Evolutionary conservation across 768 basidiomycete species (phyloP), one percentile per base, ranked within the genome.

Genomic region (Botryobasidium botryosum): DNA sequence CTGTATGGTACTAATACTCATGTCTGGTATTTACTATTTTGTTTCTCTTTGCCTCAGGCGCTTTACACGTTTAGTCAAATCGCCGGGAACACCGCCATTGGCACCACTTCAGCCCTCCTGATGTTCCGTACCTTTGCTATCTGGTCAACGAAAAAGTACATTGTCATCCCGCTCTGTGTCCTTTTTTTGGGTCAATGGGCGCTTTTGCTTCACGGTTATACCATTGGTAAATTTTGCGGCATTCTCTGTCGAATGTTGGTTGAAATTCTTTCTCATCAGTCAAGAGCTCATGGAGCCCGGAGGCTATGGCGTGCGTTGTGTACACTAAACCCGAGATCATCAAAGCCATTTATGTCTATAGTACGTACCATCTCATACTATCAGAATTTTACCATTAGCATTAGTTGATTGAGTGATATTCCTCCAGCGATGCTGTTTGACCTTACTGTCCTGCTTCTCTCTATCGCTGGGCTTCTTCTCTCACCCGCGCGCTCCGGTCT

Each of bases 281-380:
- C 32, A 33, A 17, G 12, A 21, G 35, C 27, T 6, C 27, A 27
- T 49, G 44, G 15, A 35, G 29, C 24, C 15, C 29, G 10, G 40
- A 33, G 4, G 38, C 45, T 17, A 39, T 25, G 13, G 32, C 35
- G n/a, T 52, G 51, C 26, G 44, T 52, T 13, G 44, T 52, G n/a
- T 25, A 25, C 36, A 46, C 50, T 23, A 53, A 77, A 65, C 58
- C 65, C 56, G 39, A 40, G 2, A 60, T 79, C 35, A 70, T 83
- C 39, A 75, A 77, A 2, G 65, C 67, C 21, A 72, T 72, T 5
- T 82, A 79, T 59, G 77, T 81, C 51, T 81, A 81, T 53, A 53
- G 52, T 53, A 28, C 35, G 52, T 44, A 5, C 25, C 10, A 8
- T 8, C n/a, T n/a, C n/a, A n/a, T n/a, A n/a, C n/a, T n/a, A n/a